phyloP scores from a whole-genome alignment of 2,329 filamentous ascomycete species.

The Colletotrichum abscissum region DNA sequence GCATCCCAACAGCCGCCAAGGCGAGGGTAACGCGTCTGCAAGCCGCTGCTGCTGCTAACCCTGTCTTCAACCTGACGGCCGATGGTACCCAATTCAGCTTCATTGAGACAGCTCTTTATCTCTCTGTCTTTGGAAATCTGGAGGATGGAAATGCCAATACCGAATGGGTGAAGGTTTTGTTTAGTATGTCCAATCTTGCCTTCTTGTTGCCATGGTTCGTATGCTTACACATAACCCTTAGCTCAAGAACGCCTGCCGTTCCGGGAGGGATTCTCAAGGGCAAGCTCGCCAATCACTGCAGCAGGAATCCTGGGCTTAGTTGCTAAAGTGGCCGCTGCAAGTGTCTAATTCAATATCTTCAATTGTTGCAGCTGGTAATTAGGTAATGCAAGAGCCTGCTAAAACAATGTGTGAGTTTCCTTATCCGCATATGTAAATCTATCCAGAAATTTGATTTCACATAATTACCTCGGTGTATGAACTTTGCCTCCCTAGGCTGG shows the following conservation, averaged over 20 bases:
- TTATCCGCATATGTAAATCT: too few relatives aligned
- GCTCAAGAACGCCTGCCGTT: conserved; percentile 35
- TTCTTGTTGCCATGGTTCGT: background rate
- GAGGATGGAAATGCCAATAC: conserved; percentile 37
- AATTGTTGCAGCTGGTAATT: too few relatives aligned
- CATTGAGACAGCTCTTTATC: conserved; percentile 39
- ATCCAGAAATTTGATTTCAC: too few relatives aligned
- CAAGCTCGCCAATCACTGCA: conserved; percentile 20
- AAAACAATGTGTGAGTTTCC: too few relatives aligned
- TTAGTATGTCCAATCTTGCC: conserved; percentile 15
- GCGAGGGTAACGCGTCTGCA: conserved; percentile 42
- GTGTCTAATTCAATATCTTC: background rate
- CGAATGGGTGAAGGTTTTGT: conserved; percentile 37
- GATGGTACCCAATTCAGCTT: conserved; percentile 36
- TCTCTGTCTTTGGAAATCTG: conserved; percentile 38
- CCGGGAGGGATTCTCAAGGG: conserved; percentile 30
- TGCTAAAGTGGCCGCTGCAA: conserved; percentile 27
- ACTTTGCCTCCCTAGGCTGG: too few relatives aligned
- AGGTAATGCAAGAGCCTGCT: too few relatives aligned
- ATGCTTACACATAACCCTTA: background rate
- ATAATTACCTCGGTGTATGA: too few relatives aligned
- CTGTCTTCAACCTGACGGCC: conserved; percentile 37
- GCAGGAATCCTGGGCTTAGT: conserved; percentile 30
- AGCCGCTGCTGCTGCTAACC: conserved; percentile 40
- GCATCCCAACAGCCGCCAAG: conserved; percentile 43